phyloP scores from a whole-genome alignment of 257 asterid genomes.

The Solanum medicagineum region DNA sequence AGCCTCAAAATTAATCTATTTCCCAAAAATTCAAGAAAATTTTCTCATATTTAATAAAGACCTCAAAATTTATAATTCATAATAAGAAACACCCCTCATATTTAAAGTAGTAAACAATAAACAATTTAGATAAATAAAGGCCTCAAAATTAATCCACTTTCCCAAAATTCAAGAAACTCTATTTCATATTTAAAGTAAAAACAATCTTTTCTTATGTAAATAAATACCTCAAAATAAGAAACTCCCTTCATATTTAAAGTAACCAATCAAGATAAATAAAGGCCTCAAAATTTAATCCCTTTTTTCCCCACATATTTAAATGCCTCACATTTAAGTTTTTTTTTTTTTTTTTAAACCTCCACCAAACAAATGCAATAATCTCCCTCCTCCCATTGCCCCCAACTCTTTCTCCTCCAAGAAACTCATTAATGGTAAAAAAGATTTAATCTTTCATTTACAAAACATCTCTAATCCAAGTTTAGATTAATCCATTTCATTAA shows the following conservation, averaged over 20 bases:
- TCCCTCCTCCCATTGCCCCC: not conserved
- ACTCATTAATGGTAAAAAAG: not conserved
- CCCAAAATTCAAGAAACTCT: not conserved
- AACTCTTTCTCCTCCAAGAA: not conserved
- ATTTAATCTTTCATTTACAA: not conserved
- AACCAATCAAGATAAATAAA: not conserved
- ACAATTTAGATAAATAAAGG: not conserved
- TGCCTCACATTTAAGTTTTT: not conserved
- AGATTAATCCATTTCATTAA: conserved; percentile 7
- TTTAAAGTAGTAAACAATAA: not conserved
- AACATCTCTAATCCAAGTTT: not conserved
- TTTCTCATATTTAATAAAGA: not conserved
- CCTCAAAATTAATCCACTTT: not conserved
- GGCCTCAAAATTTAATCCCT: not conserved
- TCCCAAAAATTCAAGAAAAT: not conserved
- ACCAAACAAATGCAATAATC: not conserved
- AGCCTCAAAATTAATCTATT: not conserved
- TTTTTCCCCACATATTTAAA: not conserved
- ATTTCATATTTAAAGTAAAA: not conserved
- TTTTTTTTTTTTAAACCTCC: not conserved
- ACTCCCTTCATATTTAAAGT: not conserved
- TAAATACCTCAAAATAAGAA: not conserved
- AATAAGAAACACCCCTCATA: not conserved
- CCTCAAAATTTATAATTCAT: not conserved
- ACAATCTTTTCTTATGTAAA: not conserved